Conservation (phyloP, 257 asterid genomes). For the Solanum infundibuliforme region DNA sequence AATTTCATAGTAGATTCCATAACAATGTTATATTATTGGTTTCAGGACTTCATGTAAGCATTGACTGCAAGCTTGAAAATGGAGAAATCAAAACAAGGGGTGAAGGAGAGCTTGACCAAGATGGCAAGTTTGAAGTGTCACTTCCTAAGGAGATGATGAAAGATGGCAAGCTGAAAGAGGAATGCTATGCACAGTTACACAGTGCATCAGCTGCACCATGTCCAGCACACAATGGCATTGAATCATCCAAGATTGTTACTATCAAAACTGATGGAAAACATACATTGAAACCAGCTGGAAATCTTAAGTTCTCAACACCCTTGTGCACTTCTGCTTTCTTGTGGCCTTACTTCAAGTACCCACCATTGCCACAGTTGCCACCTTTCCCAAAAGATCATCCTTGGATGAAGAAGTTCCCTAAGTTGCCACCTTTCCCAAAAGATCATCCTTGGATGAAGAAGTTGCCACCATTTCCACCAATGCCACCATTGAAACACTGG, state of each 20-base stretch:
- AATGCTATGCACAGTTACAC: slow-evolving; percentile 80
- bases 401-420: slow-evolving; percentile 5
- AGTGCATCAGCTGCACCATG: slow-evolving; percentile 61
- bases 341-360: slow-evolving; percentile 53
- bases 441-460: slow-evolving; percentile 15
- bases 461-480: slow-evolving; percentile 22
- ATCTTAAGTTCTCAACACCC: slow-evolving; percentile 50
- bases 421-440: slow-evolving; percentile 29
- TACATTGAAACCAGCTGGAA: slow-evolving; percentile 35
- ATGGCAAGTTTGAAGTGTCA: slow-evolving; percentile 59
- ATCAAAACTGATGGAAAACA: slow-evolving; percentile 23
- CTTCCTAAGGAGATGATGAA: slow-evolving; percentile 33
- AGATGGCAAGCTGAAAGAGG: slow-evolving; percentile 44
- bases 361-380: slow-evolving; percentile 50
- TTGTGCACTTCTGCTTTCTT: slow-evolving; percentile 69
- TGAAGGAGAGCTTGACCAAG: slow-evolving; percentile 35
- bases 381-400: slow-evolving; percentile 29
- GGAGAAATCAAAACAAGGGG: slow-evolving; percentile 50
- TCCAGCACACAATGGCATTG: slow-evolving; percentile 49
- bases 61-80: slow-evolving; percentile 61
- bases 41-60: slow-evolving; percentile 64
- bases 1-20: not conserved
- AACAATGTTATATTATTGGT: not conserved
- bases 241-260: slow-evolving; percentile 44
- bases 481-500: slow-evolving; percentile 27